Base-by-base conservation (phyloP, 306 rosid genomes). In the Inga oerstediana region DNA sequence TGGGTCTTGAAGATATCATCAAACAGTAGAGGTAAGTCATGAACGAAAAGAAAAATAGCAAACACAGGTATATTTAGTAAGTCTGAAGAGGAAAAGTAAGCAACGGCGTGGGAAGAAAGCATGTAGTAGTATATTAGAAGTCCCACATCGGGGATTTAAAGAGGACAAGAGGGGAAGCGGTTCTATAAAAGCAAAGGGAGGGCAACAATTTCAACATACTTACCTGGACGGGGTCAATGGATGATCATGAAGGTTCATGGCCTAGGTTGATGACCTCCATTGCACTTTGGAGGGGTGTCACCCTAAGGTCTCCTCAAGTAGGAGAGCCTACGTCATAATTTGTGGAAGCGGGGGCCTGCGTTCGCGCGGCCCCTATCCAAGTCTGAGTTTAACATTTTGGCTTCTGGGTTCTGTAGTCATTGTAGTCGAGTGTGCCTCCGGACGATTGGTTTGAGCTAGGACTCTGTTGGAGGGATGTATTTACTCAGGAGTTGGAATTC, bases 141-240 rank as follows among this genome's bases (percentile, higher is more conserved):
- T 44, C 37, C 56, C 76, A 44, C 76, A 72, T 44, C 56, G 39
- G 16, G 15, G 3, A 24, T 0, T 0, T 0, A 11, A 11, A 0
- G 22, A 11, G 2, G 11, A 22, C n/a, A 44, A 22, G 35, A 7
- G 17, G 20, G 7, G 37, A 44, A 48, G 56, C 30, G 11, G 10
- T 1, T 11, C 0, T 56, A 72, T 45, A 72, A 72, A 72, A 72
- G 10, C 4, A 2, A 45, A 72, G 56, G 34, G 10, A 2, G 1
- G 37, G n/a, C 5, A 0, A 2, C 76, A 6, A 14, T 75, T 22
- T 0, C 4, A 71, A 79, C 76, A 70, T 79, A 87, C 92, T 76
- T 84, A 85, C 92, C 89, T 84, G 84, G 91, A 86, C 72, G 84
- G 87, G 90, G 86, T 84, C 84, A 5, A 84, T 75, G 85, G 84